phyloP scores from a whole-genome alignment of 495 filamentous ascomycete species.

The Evernia prunastri region DNA sequence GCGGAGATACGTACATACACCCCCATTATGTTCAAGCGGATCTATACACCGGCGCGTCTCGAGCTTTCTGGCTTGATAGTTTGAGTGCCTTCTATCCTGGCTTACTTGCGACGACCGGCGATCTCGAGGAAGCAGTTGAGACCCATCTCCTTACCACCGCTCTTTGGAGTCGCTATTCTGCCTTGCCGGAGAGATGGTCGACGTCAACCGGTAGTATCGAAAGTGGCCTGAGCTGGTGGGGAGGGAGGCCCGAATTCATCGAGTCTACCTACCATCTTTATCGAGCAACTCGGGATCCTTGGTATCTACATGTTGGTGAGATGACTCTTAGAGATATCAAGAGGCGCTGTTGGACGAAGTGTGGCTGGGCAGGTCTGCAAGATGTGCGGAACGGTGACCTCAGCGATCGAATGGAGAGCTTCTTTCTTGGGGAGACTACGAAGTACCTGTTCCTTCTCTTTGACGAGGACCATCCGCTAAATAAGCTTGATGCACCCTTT shows the following conservation, averaged over 20 bases:
- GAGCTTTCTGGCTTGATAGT: constrained; percentile 91
- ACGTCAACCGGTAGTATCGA: constrained; percentile 79
- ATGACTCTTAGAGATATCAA: constrained; percentile 89
- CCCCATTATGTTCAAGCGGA: constrained; percentile 91
- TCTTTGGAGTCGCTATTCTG: constrained; percentile 88
- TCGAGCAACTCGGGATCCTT: constrained; percentile 86
- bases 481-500: constrained; percentile 75
- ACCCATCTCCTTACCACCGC: constrained; percentile 86
- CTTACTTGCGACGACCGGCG: constrained; percentile 76
- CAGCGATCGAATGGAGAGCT: constrained; percentile 97
- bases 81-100: constrained; percentile 93
- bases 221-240: constrained; percentile 86
- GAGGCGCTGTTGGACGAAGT: constrained; percentile 83
- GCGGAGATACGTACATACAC: constrained; percentile 61
- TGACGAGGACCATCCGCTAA: constrained; percentile 77
- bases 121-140: constrained; percentile 82
- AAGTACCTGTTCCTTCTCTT: constrained; percentile 93
- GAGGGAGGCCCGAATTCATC: constrained; percentile 89
- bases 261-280: constrained; percentile 94
- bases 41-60: constrained; percentile 70
- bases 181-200: constrained; percentile 91
- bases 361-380: constrained; percentile 93
- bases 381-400: constrained; percentile 84
- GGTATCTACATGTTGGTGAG: constrained; percentile 92
- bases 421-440: constrained; percentile 92